Evolutionary conservation across 345 rosid species (phyloP), one percentile per base, ranked within the genome.

Genomic region (Nasturtium officinale): DNA sequence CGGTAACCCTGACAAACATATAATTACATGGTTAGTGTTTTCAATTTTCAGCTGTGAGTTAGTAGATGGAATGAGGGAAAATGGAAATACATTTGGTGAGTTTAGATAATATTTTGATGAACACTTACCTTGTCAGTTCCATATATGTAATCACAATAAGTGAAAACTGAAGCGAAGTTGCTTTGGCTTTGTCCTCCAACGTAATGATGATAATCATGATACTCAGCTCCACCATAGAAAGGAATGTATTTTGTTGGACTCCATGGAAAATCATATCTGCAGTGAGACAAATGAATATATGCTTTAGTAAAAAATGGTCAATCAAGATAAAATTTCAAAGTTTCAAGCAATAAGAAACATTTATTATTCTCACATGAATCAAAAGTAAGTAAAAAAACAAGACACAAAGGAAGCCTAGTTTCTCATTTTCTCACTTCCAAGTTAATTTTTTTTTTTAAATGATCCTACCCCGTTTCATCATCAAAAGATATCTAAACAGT

Each of bases 151-250:
- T 95, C 99, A 77, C 99, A 95, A 61, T 95, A 95, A 42, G 99
- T 91, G 80, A 95, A 95, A 26, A 95, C 90, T 10, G 99, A 95
- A 57, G 99, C 96, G 62, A 95, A 95, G 81, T 95, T 95, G 81
- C 99, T 92, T 52, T 92, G 99, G 88, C 98, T 92, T 79, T 96
- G 96, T 77, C 87, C 97, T 77, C 99, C 99, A 71, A 95, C 98
- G 69, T 91, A 95, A 76, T 95, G 99, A 79, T 95, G 98, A 71
- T 95, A 95, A 79, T 95, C 99, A 64, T 95, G 99, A 81, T 95
- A 84, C 66, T 95, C 96, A 16, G 99, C 96, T 2, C 99, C 99
- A 38, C 98, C 97, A 60, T 95, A 95, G 77, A 95, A 95, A 40
- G 99, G 99, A 25, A 95, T 90, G 66, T 86, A 90, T 72, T 84